These are phyloP conservation scores for Dissoconium aciculare DNA, from an alignment of 2,329 filamentous ascomycete species.

Conservation along the genomic window DNA sequence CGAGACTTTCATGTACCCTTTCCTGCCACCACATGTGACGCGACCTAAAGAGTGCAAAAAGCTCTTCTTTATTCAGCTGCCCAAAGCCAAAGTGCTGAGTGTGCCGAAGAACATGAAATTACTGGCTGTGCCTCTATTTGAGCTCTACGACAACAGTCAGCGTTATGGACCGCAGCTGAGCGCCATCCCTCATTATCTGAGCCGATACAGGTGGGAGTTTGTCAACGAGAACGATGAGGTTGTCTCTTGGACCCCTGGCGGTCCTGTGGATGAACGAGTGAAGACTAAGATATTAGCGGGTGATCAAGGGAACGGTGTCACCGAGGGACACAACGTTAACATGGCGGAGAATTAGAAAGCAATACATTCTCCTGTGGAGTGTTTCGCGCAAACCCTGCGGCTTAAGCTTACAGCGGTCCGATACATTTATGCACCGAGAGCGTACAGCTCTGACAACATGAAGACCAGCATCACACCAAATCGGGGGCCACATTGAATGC, in stretches of 20 bases:
- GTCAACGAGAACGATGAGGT: constrained; percentile 85
- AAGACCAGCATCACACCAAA: too few relatives aligned
- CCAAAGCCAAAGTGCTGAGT: constrained; percentile 81
- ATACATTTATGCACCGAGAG: too few relatives aligned
- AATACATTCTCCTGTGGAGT: too few relatives aligned
- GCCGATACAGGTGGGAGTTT: constrained; percentile 94
- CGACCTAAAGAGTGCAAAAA: constrained; percentile 99
- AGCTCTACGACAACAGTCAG: constrained; percentile 93
- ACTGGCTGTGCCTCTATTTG: constrained; percentile 87
- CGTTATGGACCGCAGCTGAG: constrained; percentile 92
- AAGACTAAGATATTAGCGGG: constrained; percentile 21
- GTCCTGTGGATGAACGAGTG: constrained; percentile 18
- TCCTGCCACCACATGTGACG: constrained; percentile 89
- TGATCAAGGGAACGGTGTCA: constrained; percentile 6
- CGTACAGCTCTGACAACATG: too few relatives aligned
- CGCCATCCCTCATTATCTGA: constrained; percentile 87
- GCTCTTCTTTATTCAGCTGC: constrained; percentile 90
- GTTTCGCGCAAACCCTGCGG: too few relatives aligned
- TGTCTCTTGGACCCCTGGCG: constrained; percentile 33
- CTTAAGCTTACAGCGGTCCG: too few relatives aligned
- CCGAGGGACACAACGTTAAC: neutral
- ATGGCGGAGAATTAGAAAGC: too few relatives aligned
- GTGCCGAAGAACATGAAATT: constrained; percentile 99
- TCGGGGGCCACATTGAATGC: too few relatives aligned
- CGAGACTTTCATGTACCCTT: constrained; percentile 99